Evolutionary conservation across 2,329 filamentous ascomycete genomes (phyloP).

Genomic region (Hypoxylon sp.): DNA sequence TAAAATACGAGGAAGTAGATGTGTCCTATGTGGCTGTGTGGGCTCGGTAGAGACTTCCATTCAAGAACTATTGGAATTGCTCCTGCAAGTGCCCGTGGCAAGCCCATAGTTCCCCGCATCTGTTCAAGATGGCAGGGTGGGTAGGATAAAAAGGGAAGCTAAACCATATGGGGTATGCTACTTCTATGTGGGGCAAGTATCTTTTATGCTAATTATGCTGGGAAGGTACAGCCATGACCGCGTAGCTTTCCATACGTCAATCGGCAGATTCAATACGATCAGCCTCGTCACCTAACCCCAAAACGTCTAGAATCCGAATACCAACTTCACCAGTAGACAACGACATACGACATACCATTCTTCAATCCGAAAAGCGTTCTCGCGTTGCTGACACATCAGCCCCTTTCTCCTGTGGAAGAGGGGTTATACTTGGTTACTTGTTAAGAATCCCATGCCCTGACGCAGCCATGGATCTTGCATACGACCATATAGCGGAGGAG

Average conservation of each 20-base stretch:
- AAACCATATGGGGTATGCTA: slow-evolving; percentile 25
- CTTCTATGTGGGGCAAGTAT: slow-evolving; percentile 16
- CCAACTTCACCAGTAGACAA: slow-evolving; percentile 35
- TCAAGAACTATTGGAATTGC: slow-evolving; percentile 14
- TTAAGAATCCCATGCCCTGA: slow-evolving; percentile 34
- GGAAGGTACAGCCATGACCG: not conserved
- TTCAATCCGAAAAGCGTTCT: not conserved
- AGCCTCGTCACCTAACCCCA: slow-evolving; percentile 48
- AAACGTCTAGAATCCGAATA: slow-evolving; percentile 22
- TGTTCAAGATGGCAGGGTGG: slow-evolving; percentile 10
- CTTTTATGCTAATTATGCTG: slow-evolving; percentile 19
- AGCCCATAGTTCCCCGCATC: slow-evolving; percentile 35
- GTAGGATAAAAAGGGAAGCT: slow-evolving; percentile 14
- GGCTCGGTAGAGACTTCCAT: slow-evolving; percentile 19
- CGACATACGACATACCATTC: slow-evolving; percentile 16
- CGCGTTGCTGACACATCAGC: slow-evolving; percentile 31
- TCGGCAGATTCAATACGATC: slow-evolving; percentile 48
- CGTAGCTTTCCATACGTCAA: slow-evolving; percentile 49
- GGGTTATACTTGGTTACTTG: slow-evolving; percentile 23
- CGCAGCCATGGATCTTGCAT: slow-evolving; percentile 88
- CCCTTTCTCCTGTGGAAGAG: slow-evolving; percentile 31
- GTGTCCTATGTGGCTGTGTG: slow-evolving; percentile 10
- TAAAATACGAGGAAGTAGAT: slow-evolving; percentile 6
- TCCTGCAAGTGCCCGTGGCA: slow-evolving; percentile 9
- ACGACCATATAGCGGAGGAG: slow-evolving; percentile 96